Evolutionary conservation across 495 filamentous ascomycete species (phyloP).

Genomic region (Paragyromitra xinjiangensis): DNA sequence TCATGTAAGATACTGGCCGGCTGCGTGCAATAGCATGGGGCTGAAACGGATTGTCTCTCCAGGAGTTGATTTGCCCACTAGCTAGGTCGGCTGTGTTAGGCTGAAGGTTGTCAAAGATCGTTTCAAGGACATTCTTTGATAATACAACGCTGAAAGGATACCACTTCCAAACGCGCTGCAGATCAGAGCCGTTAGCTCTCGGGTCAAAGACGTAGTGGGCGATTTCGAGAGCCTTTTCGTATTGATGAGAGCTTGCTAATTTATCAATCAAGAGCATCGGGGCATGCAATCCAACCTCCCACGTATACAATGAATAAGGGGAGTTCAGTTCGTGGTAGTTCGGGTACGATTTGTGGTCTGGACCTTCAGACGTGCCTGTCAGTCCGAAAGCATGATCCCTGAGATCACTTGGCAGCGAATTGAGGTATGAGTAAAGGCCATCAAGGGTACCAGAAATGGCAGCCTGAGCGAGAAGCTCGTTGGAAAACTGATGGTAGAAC

Average conservation of each 20-base stretch:
- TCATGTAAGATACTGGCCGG: slow-evolving; percentile 55
- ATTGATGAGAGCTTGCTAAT: slow-evolving; percentile 53
- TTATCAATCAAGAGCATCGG: slow-evolving; percentile 51
- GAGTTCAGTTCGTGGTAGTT: slow-evolving; percentile 27
- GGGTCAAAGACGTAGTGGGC: slow-evolving; percentile 58
- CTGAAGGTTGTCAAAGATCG: background rate
- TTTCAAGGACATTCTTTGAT: background rate
- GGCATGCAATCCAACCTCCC: slow-evolving; percentile 58
- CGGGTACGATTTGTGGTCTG: background rate
- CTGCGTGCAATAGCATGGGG: slow-evolving; percentile 50
- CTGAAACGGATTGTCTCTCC: slow-evolving; percentile 40
- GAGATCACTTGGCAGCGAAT: background rate
- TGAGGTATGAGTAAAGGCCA: slow-evolving; percentile 3
- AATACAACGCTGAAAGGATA: slow-evolving; percentile 4
- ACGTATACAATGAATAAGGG: slow-evolving; percentile 57
- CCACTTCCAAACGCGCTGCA: slow-evolving; percentile 31
- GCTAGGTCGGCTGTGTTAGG: background rate
- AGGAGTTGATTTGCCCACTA: slow-evolving; percentile 18
- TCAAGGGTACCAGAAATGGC: background rate
- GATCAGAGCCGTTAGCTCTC: background rate
- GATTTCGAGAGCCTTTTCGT: slow-evolving; percentile 56
- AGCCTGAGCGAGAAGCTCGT: slow-evolving; percentile 17
- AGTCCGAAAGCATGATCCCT: slow-evolving; percentile 17
- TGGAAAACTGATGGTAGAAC: slow-evolving; percentile 23
- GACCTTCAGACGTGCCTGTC: background rate